Evolutionary conservation across 164 flowering plant species (phyloP).

Genomic region (Stephania yunnanensis): DNA sequence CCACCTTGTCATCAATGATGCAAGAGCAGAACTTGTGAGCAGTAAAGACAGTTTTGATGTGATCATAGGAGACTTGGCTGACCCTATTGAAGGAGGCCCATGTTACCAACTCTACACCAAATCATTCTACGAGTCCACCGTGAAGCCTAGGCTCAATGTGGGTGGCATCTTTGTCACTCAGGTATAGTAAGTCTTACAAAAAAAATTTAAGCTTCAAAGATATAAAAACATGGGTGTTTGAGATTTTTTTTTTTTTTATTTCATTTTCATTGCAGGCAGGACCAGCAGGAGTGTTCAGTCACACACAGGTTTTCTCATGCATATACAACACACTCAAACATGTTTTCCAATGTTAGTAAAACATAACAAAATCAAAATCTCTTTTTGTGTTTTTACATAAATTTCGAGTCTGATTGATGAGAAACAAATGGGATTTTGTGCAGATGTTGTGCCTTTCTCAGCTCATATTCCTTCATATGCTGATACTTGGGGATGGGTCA

Average conservation of each 20-base stretch:
- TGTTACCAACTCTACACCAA: slow-evolving; percentile 94
- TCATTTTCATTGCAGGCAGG: slow-evolving; percentile 54
- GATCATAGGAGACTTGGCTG: slow-evolving; percentile 89
- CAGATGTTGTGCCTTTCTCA: slow-evolving; percentile 93
- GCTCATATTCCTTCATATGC: slow-evolving; percentile 95
- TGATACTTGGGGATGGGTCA: slow-evolving; percentile 98
- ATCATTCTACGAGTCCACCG: slow-evolving; percentile 68
- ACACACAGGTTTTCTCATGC: slow-evolving; percentile 87
- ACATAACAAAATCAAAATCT: background rate
- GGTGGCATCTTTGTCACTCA: slow-evolving; percentile 90
- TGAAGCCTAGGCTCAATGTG: slow-evolving; percentile 63
- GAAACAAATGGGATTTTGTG: slow-evolving; percentile 12
- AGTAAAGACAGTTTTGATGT: slow-evolving; percentile 65
- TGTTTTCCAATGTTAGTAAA: slow-evolving; percentile 75
- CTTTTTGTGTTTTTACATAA: background rate
- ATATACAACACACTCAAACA: slow-evolving; percentile 83
- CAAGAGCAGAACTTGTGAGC: slow-evolving; percentile 72
- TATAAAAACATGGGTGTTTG: background rate
- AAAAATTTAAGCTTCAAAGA: background rate
- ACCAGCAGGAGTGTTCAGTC: slow-evolving; percentile 88
- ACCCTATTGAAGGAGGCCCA: slow-evolving; percentile 94
- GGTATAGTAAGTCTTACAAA: slow-evolving; percentile 26
- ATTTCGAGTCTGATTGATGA: background rate
- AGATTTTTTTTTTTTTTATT: background rate
- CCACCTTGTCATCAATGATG: slow-evolving; percentile 85